Percentiles rank a stretch among this genome's conserved stretches.
Evolutionary conservation across 805 yeast species (phyloP).

Genomic region (Wickerhamiella cacticola): DNA sequence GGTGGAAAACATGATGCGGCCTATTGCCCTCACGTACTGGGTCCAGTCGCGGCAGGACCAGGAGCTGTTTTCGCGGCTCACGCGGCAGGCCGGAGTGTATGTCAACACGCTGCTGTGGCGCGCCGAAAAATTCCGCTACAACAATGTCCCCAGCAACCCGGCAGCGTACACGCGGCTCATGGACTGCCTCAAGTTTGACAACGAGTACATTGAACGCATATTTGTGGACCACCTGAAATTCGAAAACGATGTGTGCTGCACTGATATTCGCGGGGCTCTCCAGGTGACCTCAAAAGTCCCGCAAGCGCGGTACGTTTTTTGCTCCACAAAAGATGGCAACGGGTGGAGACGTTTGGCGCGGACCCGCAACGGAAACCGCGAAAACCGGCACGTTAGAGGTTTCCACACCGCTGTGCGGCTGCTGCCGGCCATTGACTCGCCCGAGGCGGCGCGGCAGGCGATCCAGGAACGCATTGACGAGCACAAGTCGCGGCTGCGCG

Average conservation of each 20-base stretch:
- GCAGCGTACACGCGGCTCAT: slow-evolving; percentile 37
- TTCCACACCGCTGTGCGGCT: background rate
- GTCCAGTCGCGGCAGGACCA: slow-evolving; percentile 57
- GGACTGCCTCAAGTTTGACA: slow-evolving; percentile 47
- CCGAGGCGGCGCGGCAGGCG: background rate
- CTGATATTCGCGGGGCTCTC: background rate
- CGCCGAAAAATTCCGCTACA: slow-evolving; percentile 47
- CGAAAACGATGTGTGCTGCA: slow-evolving; percentile 11
- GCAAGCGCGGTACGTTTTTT: background rate
- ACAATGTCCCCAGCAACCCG: slow-evolving; percentile 35
- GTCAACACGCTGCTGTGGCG: slow-evolving; percentile 40
- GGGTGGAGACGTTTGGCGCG: slow-evolving; percentile 1
- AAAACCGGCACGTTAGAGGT: background rate
- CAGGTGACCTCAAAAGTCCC: background rate
- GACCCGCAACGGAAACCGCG: background rate
- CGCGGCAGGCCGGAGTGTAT: slow-evolving; percentile 19
- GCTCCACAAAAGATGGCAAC: background rate
- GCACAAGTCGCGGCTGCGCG: background rate
- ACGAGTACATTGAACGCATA: slow-evolving; percentile 45
- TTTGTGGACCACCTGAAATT: slow-evolving; percentile 26
- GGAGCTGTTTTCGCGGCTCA: slow-evolving; percentile 20
- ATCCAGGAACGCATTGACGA: background rate
- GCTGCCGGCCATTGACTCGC: background rate
- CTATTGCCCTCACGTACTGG: slow-evolving; percentile 33
- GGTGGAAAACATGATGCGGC: slow-evolving; percentile 41